Conservation (phyloP, 805 yeast genomes). For the Henningerozyma blattae region DNA sequence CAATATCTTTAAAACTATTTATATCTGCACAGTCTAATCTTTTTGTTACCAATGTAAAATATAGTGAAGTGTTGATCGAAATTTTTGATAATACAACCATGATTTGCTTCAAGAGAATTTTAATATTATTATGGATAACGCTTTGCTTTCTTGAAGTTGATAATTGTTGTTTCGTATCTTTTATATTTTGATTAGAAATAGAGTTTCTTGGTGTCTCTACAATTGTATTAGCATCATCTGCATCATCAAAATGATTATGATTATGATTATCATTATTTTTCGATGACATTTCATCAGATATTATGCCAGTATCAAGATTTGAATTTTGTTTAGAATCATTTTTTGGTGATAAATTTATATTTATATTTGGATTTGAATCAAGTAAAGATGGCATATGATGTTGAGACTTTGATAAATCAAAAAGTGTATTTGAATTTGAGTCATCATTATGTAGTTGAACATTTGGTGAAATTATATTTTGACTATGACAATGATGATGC, state of each 20-base stretch:
- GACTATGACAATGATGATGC: no score
- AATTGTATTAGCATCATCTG: neutral
- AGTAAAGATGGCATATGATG: no score
- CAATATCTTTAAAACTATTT: neutral
- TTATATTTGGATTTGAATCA: no score
- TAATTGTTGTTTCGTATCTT: constrained; percentile 1
- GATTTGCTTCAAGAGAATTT: neutral
- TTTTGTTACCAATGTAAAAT: neutral
- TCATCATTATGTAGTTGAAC: no score
- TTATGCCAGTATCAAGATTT: neutral
- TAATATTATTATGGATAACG: neutral
- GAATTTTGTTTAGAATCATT: neutral
- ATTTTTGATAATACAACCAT: neutral
- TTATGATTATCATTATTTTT: neutral
- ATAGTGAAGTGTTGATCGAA: neutral
- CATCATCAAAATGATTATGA: neutral
- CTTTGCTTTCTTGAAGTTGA: neutral
- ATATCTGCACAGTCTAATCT: neutral
- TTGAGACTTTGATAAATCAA: no score
- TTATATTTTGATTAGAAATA: neutral
- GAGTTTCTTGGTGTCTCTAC: neutral
- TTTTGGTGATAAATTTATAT: no score
- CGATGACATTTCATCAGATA: no score
- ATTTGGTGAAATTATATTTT: no score
- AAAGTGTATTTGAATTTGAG: no score